These are phyloP conservation scores for Calonectria pseudoturangicola DNA, from an alignment of 2,329 filamentous ascomycete species.

Conservation along the genomic window DNA sequence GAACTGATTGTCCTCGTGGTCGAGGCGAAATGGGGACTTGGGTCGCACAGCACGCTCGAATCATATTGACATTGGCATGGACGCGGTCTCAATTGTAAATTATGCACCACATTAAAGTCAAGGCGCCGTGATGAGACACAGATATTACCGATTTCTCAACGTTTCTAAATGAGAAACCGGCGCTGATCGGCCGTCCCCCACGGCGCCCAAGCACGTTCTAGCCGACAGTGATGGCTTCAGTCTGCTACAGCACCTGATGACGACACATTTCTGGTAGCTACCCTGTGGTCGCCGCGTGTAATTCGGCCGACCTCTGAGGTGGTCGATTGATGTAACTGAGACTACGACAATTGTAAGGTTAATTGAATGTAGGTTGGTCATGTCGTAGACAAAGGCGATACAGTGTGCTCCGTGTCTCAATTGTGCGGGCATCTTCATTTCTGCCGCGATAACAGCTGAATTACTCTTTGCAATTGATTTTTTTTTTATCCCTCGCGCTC, in stretches of 20 bases:
- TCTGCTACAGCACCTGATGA: slow-evolving; percentile 33
- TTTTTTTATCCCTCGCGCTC: slow-evolving; percentile 38
- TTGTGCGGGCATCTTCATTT: slow-evolving; percentile 24
- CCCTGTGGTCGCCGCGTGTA: slow-evolving; percentile 4
- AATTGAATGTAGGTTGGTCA: slow-evolving; percentile 44
- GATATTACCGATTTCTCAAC: slow-evolving; percentile 25
- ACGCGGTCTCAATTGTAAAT: slow-evolving; percentile 37
- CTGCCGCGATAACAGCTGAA: slow-evolving; percentile 32
- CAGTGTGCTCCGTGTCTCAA: slow-evolving; percentile 49
- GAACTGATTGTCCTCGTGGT: slow-evolving; percentile 42
- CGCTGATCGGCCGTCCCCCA: slow-evolving; percentile 38
- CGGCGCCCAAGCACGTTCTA: slow-evolving; percentile 30
- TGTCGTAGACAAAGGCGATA: slow-evolving; percentile 42
- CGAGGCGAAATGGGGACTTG: slow-evolving; percentile 38
- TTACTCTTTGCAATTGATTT: slow-evolving; percentile 19
- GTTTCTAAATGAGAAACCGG: slow-evolving; percentile 23
- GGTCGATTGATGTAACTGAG: slow-evolving; percentile 39
- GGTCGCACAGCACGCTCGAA: slow-evolving; percentile 31
- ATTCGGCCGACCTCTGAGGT: slow-evolving; percentile 21
- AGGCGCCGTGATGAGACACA: slow-evolving; percentile 22
- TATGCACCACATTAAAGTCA: slow-evolving; percentile 7
- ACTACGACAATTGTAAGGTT: slow-evolving; percentile 47
- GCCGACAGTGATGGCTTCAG: slow-evolving; percentile 34
- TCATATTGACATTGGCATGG: slow-evolving; percentile 37
- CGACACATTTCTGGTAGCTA: slow-evolving; percentile 27